Conservation (phyloP, 352 stramenopile genomes). For the Globisporangium spinosum region DNA sequence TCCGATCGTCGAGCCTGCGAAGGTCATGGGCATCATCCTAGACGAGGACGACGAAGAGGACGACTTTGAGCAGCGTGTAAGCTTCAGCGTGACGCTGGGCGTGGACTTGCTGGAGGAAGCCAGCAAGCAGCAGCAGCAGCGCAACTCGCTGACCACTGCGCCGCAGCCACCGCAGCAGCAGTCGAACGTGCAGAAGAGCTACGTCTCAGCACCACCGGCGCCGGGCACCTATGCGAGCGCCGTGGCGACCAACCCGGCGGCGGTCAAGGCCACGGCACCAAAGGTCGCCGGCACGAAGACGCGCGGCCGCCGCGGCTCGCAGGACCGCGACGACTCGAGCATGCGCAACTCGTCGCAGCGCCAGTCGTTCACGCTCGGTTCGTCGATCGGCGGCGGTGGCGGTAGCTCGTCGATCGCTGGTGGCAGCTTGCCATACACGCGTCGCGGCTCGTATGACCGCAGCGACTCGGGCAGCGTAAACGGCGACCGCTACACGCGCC, state of each 20-base stretch:
- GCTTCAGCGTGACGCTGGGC: slow-evolving; percentile 81
- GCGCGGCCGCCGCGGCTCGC: slow-evolving; percentile 55
- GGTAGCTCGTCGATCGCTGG: slow-evolving; percentile 5
- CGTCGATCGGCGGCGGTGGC: slow-evolving; percentile 13
- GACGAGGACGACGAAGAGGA: slow-evolving; percentile 55
- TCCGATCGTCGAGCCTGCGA: slow-evolving; percentile 56
- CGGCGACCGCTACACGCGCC: slow-evolving; percentile 19
- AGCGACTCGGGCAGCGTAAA: slow-evolving; percentile 37
- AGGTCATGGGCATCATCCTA: slow-evolving; percentile 77
- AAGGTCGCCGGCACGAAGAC: slow-evolving; percentile 7
- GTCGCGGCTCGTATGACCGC: slow-evolving; percentile 52
- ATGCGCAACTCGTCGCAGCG: slow-evolving; percentile 22
- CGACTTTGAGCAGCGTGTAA: slow-evolving; percentile 50
- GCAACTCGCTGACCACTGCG: slow-evolving; percentile 42
- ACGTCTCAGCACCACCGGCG: slow-evolving; percentile 21
- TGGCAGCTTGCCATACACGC: slow-evolving; percentile 38
- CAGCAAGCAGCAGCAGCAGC: slow-evolving; percentile 59
- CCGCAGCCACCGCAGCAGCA: slow-evolving; percentile 12
- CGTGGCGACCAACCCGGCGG: slow-evolving; percentile 23
- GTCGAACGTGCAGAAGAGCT: slow-evolving; percentile 15
- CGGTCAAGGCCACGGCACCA: background rate
- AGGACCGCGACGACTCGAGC: slow-evolving; percentile 34
- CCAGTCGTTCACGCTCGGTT: slow-evolving; percentile 22
- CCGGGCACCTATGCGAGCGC: slow-evolving; percentile 27
- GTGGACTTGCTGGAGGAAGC: slow-evolving; percentile 62